Conservation (phyloP, 1,139 yeast species). For the Sugiyamaella novakii region DNA sequence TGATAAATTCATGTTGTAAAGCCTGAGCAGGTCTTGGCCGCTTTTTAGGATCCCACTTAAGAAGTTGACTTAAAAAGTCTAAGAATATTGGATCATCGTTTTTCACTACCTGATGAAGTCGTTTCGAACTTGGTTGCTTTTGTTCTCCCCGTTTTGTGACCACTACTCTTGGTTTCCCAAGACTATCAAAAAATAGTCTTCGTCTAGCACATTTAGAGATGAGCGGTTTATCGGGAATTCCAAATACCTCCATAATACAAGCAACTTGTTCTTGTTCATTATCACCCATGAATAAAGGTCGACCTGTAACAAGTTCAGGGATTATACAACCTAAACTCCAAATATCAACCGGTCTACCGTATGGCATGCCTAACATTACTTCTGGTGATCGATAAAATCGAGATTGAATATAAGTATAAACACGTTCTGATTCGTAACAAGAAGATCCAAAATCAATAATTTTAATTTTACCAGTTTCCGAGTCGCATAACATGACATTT, state of each 20-base stretch:
- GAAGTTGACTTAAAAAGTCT: conserved; percentile 42
- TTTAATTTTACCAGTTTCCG: conserved; percentile 84
- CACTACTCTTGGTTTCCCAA: conserved; percentile 46
- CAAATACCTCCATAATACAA: conserved; percentile 60
- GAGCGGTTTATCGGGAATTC: conserved; percentile 54
- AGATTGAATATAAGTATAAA: conserved; percentile 93
- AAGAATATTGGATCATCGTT: conserved; percentile 34
- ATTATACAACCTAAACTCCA: conserved; percentile 80
- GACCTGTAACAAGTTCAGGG: conserved; percentile 66
- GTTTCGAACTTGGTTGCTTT: conserved; percentile 40
- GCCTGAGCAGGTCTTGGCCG: conserved; percentile 51
- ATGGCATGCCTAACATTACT: conserved; percentile 76
- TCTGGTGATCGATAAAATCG: conserved; percentile 95
- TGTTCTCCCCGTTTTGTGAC: conserved; percentile 41
- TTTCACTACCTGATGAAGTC: conserved; percentile 35
- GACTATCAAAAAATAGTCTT: conserved; percentile 46
- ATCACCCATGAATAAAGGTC: conserved; percentile 69
- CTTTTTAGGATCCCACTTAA: conserved; percentile 59
- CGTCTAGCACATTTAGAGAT: conserved; percentile 45
- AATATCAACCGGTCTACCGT: conserved; percentile 68
- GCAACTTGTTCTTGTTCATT: conserved; percentile 69
- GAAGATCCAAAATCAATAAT: conserved; percentile 97
- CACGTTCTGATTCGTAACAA: conserved; percentile 84
- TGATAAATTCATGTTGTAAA: conserved; percentile 47
- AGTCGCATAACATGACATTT: conserved; percentile 76